Evolutionary conservation across 73 alveolate genomes (phyloP).

Genomic region (Effrenium voratum): DNA sequence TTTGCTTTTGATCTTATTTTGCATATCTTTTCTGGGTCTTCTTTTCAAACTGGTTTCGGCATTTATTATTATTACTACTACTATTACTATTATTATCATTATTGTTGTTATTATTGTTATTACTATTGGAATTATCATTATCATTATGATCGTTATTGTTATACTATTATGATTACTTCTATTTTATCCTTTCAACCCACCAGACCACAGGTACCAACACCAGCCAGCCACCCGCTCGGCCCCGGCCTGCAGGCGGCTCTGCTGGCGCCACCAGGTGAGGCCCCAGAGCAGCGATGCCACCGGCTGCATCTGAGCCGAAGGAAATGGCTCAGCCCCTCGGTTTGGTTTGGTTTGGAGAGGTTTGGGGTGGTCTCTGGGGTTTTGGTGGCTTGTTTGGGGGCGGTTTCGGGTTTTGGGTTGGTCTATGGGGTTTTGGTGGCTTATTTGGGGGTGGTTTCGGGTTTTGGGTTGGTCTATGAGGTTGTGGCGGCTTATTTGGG

Average conservation of each 20-base stretch:
- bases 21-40: too few relatives aligned
- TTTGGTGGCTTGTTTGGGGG: too few relatives aligned
- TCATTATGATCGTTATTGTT: background rate
- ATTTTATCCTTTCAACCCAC: background rate
- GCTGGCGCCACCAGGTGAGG: slow-evolving; percentile 60
- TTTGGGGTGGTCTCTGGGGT: background rate
- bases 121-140: background rate
- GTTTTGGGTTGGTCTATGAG: background rate
- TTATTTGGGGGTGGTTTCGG: background rate
- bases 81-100: too few relatives aligned
- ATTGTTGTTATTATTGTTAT: background rate
- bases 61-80: too few relatives aligned
- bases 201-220: background rate
- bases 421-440: too few relatives aligned
- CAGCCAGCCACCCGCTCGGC: background rate
- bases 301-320: slow-evolving; percentile 47
- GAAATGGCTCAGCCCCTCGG: background rate
- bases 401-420: background rate
- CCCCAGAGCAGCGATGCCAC: slow-evolving; percentile 82
- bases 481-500: background rate
- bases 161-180: too few relatives aligned
- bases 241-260: slow-evolving; percentile 61
- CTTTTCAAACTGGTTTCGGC: too few relatives aligned
- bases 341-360: background rate
- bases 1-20: too few relatives aligned